Evolutionary conservation across 1,284 basidiomycete genomes (phyloP), one percentile per base, ranked within the genome.

Genomic region (Ceratobasidium sp.): DNA sequence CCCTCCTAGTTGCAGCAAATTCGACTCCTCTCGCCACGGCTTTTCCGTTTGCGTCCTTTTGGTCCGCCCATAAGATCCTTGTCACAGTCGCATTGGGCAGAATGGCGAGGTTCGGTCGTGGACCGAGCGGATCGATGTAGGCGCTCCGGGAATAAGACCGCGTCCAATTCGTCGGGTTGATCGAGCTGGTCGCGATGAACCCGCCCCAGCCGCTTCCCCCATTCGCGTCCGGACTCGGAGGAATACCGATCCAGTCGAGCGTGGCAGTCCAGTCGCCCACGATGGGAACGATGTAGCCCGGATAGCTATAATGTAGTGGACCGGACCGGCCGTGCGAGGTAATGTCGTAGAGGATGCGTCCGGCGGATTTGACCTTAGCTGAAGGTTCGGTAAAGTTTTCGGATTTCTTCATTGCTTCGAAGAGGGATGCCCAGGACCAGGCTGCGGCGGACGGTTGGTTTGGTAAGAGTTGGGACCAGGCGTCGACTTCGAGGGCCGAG

Each of bases 131-230:
- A 79, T 91, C 89, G 78, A 92, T 87, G 83, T 93, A 93, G 0
- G 87, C 90, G 0, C 87, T 85, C 72, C 88, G 86, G 6, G 90
- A 85, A 81, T 91, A 89, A 8, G 88, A 91, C 49, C 92, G 86
- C 0, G 88, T 88, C 84, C 87, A 87, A 84, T 89, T 92, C 41
- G 80, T 56, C 0, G 87, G 86, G 81, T 92, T 89, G 81, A 93
- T 88, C 41, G 86, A 84, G 14, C 87, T 88, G 0, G 89, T 87
- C 0, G 89, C 87, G 76, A 92, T 83, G 78, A 85, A 89, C 0
- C 84, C 83, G 58, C 89, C 87, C 81, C 83, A 84, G 77, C 82
- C 82, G 22, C 84, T 79, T 75, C 89, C 89, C 46, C 82, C 82
- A 74, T 86, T 83, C 0, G 88, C 83, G 76, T 89, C 85, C 1